Evolutionary conservation across 345 rosid species (phyloP).

Genomic region (Pseudoturritis turrita): DNA sequence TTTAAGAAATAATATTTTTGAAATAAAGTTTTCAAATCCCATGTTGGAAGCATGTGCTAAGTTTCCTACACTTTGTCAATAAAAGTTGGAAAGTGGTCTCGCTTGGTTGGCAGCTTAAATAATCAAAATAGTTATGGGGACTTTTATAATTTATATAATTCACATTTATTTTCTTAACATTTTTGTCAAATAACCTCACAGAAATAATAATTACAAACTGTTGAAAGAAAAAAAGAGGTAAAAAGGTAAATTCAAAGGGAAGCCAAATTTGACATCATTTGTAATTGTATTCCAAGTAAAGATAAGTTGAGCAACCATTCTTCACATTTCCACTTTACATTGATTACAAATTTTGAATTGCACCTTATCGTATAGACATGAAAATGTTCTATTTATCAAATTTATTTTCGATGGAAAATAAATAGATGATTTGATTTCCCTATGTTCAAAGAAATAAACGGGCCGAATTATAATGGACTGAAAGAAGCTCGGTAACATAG

Average conservation of each 20-base stretch:
- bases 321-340: conserved; percentile 9
- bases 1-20: not conserved
- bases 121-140: not conserved
- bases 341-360: conserved; percentile 7
- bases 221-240: not conserved
- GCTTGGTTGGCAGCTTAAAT: conserved; percentile 34
- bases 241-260: conserved; percentile 32
- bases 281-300: conserved; percentile 33
- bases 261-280: conserved; percentile 27
- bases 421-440: not conserved
- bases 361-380: not conserved
- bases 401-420: not conserved
- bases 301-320: conserved; percentile 22
- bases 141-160: not conserved
- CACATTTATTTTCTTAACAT: not conserved
- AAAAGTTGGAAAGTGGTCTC: conserved; percentile 31
- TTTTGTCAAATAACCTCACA: not conserved
- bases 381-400: not conserved
- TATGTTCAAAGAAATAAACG: not conserved
- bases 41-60: conserved; percentile 34
- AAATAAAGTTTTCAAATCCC: conserved; percentile 27
- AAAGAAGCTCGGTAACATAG: not conserved
- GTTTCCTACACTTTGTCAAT: conserved; percentile 13
- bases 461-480: not conserved
- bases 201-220: not conserved